Conservation (phyloP, 768 basidiomycete genomes). For the Amanita rubescens region DNA sequence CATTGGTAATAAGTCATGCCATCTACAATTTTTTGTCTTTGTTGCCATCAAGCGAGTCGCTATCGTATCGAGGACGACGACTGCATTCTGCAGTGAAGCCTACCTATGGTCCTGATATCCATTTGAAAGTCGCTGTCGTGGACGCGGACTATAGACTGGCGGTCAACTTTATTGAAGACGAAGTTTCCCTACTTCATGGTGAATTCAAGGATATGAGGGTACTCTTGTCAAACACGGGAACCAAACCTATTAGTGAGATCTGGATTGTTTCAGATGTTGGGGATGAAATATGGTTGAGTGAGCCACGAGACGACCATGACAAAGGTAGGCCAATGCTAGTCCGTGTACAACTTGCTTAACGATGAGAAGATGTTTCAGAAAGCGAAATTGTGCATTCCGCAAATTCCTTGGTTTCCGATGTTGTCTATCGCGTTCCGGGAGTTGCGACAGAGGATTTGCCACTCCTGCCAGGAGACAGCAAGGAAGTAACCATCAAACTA, state of each 20-base stretch:
- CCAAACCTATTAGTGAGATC: conserved; percentile 51
- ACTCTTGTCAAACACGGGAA: conserved; percentile 62
- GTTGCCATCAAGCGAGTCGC: conserved; percentile 57
- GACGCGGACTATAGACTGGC: conserved; percentile 58
- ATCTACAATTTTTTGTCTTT: conserved; percentile 69
- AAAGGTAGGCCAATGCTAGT: not conserved
- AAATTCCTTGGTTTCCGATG: conserved; percentile 45
- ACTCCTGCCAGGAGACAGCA: conserved; percentile 41
- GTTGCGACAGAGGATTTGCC: conserved; percentile 15
- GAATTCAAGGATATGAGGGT: conserved; percentile 52
- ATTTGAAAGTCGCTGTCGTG: conserved; percentile 54
- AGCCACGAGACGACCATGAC: not conserved
- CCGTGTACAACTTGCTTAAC: not conserved
- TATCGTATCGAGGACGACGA: conserved; percentile 65
- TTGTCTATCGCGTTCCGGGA: conserved; percentile 38
- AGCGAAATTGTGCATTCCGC: conserved; percentile 35
- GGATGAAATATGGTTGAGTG: conserved; percentile 55
- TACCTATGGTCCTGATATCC: conserved; percentile 64
- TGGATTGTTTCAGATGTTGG: conserved; percentile 58
- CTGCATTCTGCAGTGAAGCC: conserved; percentile 59
- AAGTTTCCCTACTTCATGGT: conserved; percentile 53
- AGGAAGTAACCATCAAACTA: conserved; percentile 45
- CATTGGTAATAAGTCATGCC: conserved; percentile 49
- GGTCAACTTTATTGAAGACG: conserved; percentile 48
- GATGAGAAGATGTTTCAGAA: conserved; percentile 5